Conservation (phyloP, 164 flowering plant species). For the Vitis cinerea region DNA sequence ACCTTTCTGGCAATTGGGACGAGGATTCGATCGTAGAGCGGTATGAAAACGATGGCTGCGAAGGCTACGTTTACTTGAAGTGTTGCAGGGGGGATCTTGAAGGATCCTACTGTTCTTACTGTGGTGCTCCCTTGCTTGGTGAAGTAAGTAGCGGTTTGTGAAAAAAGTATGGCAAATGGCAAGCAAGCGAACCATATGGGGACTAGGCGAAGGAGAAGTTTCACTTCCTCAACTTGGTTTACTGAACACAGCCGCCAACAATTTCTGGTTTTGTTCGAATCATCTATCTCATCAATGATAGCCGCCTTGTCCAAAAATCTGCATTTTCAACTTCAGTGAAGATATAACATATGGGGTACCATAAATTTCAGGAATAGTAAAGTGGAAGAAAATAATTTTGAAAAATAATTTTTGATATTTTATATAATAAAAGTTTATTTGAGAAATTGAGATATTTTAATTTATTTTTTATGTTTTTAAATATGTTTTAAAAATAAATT, state of each 20-base stretch:
- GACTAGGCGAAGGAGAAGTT: conserved; percentile 20
- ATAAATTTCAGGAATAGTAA: neutral
- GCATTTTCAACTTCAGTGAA: neutral
- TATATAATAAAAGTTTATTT: too few relatives aligned
- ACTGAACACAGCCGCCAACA: conserved; percentile 18
- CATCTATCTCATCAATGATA: conserved; percentile 10
- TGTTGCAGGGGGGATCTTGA: too few relatives aligned
- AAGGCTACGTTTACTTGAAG: too few relatives aligned
- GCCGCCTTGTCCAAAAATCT: conserved; percentile 25
- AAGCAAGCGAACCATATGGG: conserved; percentile 27
- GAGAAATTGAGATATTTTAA: too few relatives aligned
- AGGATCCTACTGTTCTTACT: too few relatives aligned
- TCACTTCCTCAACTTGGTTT: conserved; percentile 27
- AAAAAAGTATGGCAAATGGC: too few relatives aligned
- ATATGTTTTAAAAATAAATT: too few relatives aligned
- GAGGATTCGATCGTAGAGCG: neutral
- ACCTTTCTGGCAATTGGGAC: neutral
- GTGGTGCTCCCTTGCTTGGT: too few relatives aligned
- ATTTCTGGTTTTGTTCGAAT: conserved; percentile 4
- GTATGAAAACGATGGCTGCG: too few relatives aligned
- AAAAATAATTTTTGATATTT: too few relatives aligned
- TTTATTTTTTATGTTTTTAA: too few relatives aligned
- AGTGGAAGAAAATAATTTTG: neutral
- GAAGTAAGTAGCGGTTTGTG: too few relatives aligned
- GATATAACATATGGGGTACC: neutral